Evolutionary conservation across 2,329 filamentous ascomycete genomes (phyloP).

Genomic region (Fusarium tricinctum): DNA sequence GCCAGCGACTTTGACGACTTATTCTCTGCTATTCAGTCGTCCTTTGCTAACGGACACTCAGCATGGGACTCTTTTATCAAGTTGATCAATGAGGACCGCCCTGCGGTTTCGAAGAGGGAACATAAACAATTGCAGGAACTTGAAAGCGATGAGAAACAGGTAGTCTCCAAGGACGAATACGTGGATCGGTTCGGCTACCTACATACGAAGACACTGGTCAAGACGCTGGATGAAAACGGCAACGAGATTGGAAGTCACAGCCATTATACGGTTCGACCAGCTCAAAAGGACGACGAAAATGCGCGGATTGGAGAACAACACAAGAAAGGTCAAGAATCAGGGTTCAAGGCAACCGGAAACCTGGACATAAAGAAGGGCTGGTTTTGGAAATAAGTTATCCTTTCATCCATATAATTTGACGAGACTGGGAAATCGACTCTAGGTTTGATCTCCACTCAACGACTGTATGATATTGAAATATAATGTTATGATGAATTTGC

Average conservation of each 20-base stretch:
- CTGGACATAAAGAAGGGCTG: constrained; percentile 54
- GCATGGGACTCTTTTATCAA: constrained; percentile 60
- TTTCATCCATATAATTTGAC: background rate
- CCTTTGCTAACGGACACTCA: constrained; percentile 55
- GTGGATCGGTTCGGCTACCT: constrained; percentile 60
- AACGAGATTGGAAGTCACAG: constrained; percentile 58
- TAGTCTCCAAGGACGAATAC: constrained; percentile 58
- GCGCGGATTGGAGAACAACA: constrained; percentile 26
- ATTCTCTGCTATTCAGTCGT: constrained; percentile 57
- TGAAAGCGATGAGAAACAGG: constrained; percentile 48
- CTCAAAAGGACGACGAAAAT: constrained; percentile 40
- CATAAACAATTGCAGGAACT: constrained; percentile 20
- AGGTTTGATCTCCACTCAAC: constrained; percentile 29
- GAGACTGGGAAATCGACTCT: background rate
- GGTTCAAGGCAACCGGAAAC: constrained; percentile 30
- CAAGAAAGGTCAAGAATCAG: constrained; percentile 26
- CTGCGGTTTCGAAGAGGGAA: constrained; percentile 18
- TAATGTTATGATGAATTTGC: constrained; percentile 16
- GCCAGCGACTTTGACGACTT: constrained; percentile 59
- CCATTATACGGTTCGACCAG: constrained; percentile 52
- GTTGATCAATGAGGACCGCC: constrained; percentile 48
- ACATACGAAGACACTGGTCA: constrained; percentile 59
- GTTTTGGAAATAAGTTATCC: constrained; percentile 57
- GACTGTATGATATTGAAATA: constrained; percentile 29
- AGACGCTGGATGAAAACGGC: constrained; percentile 59